These are phyloP conservation scores for Boletus semigastroideus DNA, from an alignment of 1,284 basidiomycete genomes.

Conservation along the genomic window DNA sequence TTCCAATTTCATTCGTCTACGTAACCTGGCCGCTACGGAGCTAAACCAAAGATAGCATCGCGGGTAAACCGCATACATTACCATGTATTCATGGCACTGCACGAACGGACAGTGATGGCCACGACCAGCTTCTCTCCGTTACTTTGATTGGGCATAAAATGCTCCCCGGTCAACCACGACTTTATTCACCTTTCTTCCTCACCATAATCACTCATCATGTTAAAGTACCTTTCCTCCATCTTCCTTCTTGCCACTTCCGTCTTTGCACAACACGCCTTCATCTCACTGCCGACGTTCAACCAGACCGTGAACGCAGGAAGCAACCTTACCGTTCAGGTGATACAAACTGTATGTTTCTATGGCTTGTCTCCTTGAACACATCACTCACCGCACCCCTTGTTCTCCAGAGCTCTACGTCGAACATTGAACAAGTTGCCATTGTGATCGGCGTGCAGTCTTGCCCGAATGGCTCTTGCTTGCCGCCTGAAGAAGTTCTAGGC, in stretches of 20 bases:
- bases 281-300: conserved; percentile 14
- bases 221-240: conserved; percentile 8
- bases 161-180: background rate
- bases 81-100: background rate
- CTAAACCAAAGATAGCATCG: too few species aligned
- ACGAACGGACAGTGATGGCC: conserved; percentile 1
- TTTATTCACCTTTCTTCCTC: background rate
- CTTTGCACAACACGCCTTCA: conserved; percentile 20
- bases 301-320: conserved; percentile 15
- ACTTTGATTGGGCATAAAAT: conserved; percentile 11
- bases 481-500: conserved; percentile 19
- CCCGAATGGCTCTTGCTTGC: conserved; percentile 11
- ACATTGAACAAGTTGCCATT: conserved; percentile 30
- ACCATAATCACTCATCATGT: conserved; percentile 5
- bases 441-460: conserved; percentile 33
- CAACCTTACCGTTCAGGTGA: conserved; percentile 24
- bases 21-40: too few species aligned
- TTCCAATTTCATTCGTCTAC: too few species aligned
- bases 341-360: conserved; percentile 23
- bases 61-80: conserved; percentile 3
- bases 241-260: conserved; percentile 14
- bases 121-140: background rate
- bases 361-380: background rate
- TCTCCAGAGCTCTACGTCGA: conserved; percentile 20
- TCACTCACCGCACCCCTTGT: background rate